Base-by-base conservation (phyloP, 148 eudicot species). In the Chenopodium formosanum region DNA sequence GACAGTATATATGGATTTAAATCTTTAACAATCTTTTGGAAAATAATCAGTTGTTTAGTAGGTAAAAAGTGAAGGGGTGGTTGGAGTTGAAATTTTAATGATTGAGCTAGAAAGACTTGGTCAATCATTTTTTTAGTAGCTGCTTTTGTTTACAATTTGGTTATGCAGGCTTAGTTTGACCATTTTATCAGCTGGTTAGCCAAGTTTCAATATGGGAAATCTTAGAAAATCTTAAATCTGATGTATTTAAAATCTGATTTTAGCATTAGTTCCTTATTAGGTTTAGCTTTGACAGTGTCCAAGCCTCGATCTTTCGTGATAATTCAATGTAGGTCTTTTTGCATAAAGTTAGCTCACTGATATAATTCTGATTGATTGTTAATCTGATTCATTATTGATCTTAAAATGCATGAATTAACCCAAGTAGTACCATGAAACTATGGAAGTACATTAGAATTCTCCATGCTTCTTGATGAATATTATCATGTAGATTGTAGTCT, bases 21-120 rank as follows among this genome's bases (percentile, higher is more conserved):
- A 52, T 69, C n/a, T 40, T 70, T n/a, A 34, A 6, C 9, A 16
- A 50, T 52, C 29, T 74, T 27, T 77, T 37, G 7, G n/a, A 25
- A 1, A 23, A 14, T 2, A 47, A 34, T 23, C 23, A 31, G 34
- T 60, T 76, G 11, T 81, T 22, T 52, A 27, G 73, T 52, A 8
- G 70, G 69, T 76, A 25, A 22, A 48, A 68, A 76, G 64, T 76
- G 81, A 32, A 79, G 78, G 76, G 77, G 86, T 84, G 34, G 79
- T 47, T 71, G 50, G 52, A 76, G 68, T 76, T 22, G 29, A 22
- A 29, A 40, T 40, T 19, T 56, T 56, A 19, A 76, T 76, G 27
- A 56, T 76, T 31, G 66, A 76, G 32, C 44, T 60, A 20, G 7
- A 22, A 31, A 50, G 75, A 82, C 80, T 67, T 29, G 40, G 80